Conservation (phyloP, 1,284 basidiomycete genomes). For the Rhodotorula sp. region DNA sequence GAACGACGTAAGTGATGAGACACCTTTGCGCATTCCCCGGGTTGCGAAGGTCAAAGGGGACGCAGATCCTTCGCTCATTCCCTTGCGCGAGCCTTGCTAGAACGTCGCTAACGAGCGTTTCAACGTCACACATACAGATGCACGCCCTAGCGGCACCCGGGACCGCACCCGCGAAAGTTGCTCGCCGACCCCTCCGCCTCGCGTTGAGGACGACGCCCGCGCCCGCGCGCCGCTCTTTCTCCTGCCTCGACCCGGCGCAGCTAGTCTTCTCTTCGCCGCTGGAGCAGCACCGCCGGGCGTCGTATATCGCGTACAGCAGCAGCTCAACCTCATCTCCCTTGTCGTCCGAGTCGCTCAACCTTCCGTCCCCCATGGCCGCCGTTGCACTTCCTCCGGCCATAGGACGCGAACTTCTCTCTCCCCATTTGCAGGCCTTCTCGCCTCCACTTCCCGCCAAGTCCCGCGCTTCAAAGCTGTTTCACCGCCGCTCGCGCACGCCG, state of each 20-base stretch:
- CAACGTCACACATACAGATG: too few species aligned
- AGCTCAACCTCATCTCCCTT: background rate
- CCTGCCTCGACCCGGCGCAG: background rate
- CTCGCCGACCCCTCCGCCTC: too few species aligned
- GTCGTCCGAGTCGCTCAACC: background rate
- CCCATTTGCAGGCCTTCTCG: background rate
- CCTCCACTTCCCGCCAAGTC: background rate
- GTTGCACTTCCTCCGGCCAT: background rate
- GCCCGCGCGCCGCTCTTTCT: background rate
- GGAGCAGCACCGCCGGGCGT: background rate
- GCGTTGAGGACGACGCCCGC: background rate
- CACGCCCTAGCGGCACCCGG: background rate
- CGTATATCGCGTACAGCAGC: background rate
- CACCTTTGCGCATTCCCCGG: too few species aligned
- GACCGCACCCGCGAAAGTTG: too few species aligned
- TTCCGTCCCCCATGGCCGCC: background rate
- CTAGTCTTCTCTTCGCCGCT: conserved; percentile 5
- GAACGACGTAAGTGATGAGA: too few species aligned
- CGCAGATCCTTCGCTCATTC: too few species aligned
- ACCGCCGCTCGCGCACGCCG: background rate
- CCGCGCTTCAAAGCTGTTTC: background rate
- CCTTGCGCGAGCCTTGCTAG: too few species aligned
- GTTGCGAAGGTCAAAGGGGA: too few species aligned
- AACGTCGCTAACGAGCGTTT: too few species aligned
- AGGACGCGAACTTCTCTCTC: background rate